phyloP scores from a whole-genome alignment of 495 filamentous ascomycete species.

The Tuber indicum region DNA sequence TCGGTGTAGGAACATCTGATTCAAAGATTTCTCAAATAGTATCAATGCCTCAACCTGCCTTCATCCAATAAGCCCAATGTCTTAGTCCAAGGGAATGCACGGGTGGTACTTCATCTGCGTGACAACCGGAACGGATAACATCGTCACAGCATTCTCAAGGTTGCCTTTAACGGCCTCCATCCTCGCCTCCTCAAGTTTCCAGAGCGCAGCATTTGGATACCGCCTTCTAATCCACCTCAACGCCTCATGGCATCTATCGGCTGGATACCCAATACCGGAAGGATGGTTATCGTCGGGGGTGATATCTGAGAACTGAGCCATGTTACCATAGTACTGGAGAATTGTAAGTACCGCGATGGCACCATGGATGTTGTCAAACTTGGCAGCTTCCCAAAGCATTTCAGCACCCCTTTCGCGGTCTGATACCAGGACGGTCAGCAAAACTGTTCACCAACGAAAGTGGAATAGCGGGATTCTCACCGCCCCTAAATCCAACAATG shows the following conservation, averaged over 20 bases:
- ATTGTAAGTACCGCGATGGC: constrained; percentile 77
- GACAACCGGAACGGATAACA: constrained; percentile 53
- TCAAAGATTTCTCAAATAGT: constrained; percentile 74
- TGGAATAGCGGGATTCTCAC: constrained; percentile 16
- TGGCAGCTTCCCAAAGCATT: constrained; percentile 89
- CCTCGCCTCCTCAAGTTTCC: constrained; percentile 83
- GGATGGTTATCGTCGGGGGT: constrained; percentile 56
- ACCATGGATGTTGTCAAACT: constrained; percentile 81
- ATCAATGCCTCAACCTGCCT: constrained; percentile 47
- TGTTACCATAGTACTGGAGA: constrained; percentile 79
- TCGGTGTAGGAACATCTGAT: constrained; percentile 68
- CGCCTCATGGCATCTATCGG: constrained; percentile 59
- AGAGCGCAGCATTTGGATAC: constrained; percentile 77
- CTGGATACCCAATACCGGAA: constrained; percentile 62
- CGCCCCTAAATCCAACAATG: constrained; percentile 82
- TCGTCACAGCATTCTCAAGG: constrained; percentile 60
- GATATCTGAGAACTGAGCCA: constrained; percentile 82
- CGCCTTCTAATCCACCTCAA: constrained; percentile 65
- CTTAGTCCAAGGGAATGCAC: constrained; percentile 35
- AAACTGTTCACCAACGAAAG: no score
- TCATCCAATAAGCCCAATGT: constrained; percentile 13
- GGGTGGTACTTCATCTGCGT: constrained; percentile 75
- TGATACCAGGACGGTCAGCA: constrained; percentile 8
- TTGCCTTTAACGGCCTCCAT: constrained; percentile 63
- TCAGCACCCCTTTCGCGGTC: constrained; percentile 75